Evolutionary conservation across 352 stramenopile genomes (phyloP), one percentile per base, ranked within the genome.

Genomic region (Albugo laibachii): DNA sequence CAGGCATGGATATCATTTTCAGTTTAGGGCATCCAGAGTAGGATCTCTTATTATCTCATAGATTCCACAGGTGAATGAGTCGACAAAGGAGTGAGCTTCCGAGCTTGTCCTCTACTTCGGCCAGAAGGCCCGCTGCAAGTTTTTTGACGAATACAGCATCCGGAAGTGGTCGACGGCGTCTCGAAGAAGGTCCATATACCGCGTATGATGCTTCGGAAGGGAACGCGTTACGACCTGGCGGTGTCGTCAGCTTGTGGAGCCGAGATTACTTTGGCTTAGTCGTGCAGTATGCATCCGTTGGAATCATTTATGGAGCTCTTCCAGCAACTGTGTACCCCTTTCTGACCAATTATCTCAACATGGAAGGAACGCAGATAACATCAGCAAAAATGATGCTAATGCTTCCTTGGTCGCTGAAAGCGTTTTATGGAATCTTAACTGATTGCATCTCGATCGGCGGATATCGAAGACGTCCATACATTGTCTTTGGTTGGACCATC

Each of bases 401-500:
- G 11, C n/a, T 49, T 8, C 36, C 41, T 18, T 57, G 52, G 52
- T 56, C 48, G 36, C 55, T 57, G 41, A 57, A 57, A 37, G 49
- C 55, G 12, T 57, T 57, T 20, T 56, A 46, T 18, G 52, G 52
- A 13, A 57, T 57, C 20, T 35, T 57, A 20, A 56, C 52, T 4
- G 52, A 57, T 39, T 56, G 48, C 15, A 36, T 57, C 5, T 38
- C 52, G 3, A 70, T 86, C 16, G 66, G 52, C 45, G 62, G 61
- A 11, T 82, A 59, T 45, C 66, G 74, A 11, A 63, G 70, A 11
- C 67, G 69, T 27, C 56, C 67, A 13, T 87, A 73, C 45, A 87
- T 87, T 67, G 54, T 83, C 16, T 15, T 87, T 5, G 70, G 70
- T 11, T 80, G 69, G 69, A 5, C 64, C 2, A 16, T 83, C 70